Percentiles rank a stretch among this genome's conserved stretches.
Evolutionary conservation across 2,329 filamentous ascomycete species (phyloP).

Genomic region (Aureobasidium lini): DNA sequence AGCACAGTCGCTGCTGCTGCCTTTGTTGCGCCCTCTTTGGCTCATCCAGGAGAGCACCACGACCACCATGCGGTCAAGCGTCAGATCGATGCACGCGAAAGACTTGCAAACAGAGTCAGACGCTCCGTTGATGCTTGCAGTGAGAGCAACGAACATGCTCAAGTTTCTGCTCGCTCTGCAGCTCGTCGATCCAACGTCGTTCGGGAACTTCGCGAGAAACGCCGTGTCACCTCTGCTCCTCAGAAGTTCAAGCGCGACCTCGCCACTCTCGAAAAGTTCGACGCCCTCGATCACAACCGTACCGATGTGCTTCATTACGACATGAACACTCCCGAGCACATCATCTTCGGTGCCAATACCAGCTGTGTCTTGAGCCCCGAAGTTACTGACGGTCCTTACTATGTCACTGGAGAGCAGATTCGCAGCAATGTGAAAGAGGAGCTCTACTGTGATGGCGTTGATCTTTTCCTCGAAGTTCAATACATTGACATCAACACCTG

Average conservation of each 20-base stretch:
- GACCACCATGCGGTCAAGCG: constrained; percentile 25
- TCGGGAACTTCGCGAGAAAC: constrained; percentile 1
- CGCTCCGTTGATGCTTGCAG: constrained; percentile 1
- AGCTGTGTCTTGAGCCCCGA: constrained; percentile 25
- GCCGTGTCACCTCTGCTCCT: neutral
- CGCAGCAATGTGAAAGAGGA: constrained; percentile 36
- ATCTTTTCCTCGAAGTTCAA: constrained; percentile 37
- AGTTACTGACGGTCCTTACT: constrained; percentile 25
- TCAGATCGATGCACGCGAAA: constrained; percentile 24
- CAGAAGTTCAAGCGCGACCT: constrained; percentile 12
- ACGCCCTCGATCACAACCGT: constrained; percentile 14
- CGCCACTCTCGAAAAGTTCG: constrained; percentile 14
- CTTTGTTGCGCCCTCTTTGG: constrained; percentile 15
- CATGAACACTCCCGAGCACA: constrained; percentile 1
- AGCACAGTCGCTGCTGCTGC: neutral
- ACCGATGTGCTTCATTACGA: constrained; percentile 7
- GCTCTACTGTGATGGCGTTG: constrained; percentile 31
- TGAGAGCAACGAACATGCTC: neutral
- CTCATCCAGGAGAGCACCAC: constrained; percentile 30
- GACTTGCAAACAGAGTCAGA: neutral
- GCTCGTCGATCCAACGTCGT: neutral
- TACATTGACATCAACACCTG: constrained; percentile 38
- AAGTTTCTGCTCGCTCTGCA: neutral
- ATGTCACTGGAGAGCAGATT: constrained; percentile 33
- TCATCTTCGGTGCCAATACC: constrained; percentile 17